Percentiles rank a stretch among this genome's conserved stretches.
Conservation (phyloP, 768 basidiomycete genomes). For the Suillus sp. region DNA sequence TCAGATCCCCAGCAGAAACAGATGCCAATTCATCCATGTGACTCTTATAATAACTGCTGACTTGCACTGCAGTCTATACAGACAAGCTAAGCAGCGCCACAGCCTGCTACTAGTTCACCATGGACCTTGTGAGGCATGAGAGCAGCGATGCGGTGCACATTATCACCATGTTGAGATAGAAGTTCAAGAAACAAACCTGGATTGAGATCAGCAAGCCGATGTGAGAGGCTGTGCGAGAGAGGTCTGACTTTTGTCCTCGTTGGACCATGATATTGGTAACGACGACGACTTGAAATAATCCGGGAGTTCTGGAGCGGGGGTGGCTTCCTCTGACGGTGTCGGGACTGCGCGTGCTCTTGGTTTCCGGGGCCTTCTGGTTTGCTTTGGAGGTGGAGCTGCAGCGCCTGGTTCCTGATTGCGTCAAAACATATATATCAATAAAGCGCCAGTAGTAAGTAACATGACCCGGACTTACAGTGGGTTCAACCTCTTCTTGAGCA, state of each 20-base stretch:
- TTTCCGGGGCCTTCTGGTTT: constrained; percentile 33
- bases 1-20: not conserved
- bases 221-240: constrained; percentile 9
- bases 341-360: constrained; percentile 31
- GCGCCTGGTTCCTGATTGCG: constrained; percentile 24
- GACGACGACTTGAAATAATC: constrained; percentile 31
- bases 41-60: constrained; percentile 52
- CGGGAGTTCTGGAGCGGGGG: constrained; percentile 23
- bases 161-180: constrained; percentile 61
- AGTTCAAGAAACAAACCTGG: constrained; percentile 53
- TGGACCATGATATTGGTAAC: constrained; percentile 57
- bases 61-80: constrained; percentile 55
- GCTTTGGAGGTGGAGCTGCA: constrained; percentile 36
- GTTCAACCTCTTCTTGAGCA: constrained; percentile 33
- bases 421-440: not conserved
- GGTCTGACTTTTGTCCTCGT: constrained; percentile 63
- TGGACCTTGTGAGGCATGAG: constrained; percentile 64
- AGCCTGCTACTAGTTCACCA: constrained; percentile 14
- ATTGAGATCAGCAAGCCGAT: constrained; percentile 20
- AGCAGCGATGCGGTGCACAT: constrained; percentile 70
- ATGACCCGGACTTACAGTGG: not conserved
- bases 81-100: constrained; percentile 10
- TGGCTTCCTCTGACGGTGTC: constrained; percentile 26
- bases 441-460: not conserved
- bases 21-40: constrained; percentile 5